Base-by-base conservation (phyloP, 768 basidiomycete species). In the Suillus subaureus region DNA sequence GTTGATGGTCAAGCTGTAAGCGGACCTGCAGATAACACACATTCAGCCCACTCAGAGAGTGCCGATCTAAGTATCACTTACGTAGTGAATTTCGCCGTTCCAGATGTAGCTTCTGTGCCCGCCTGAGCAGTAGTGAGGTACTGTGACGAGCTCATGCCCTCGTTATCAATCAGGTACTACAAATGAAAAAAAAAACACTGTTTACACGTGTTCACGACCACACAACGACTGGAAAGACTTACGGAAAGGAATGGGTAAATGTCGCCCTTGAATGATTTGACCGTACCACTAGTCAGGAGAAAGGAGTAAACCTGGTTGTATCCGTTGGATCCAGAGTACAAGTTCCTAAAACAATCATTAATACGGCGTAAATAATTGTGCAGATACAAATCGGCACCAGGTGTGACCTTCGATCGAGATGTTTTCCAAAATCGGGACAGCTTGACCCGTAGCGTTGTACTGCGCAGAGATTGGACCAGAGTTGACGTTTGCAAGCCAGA, bases 401-500 rank as follows among this genome's bases (percentile, higher is more conserved):
- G 79, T 79, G 51, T 83, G 75, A 8, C 83, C 85, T n/a, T 77
- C 83, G 57, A 90, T 68, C 28, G 69, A 70, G 56, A 90, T 67
- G 66, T 78, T 78, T 0, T 4, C 56, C 11, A 78, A 82, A 28
- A 84, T 76, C 40, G 88, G 81, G 26, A 78, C 70, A 1, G 87
- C 79, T 4, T 80, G 74, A 5, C 88, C 88, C 18, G 76, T 61
- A 0, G 80, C 73, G 70, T 76, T 76, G 72, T 87, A 89, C 0
- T 68, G 37, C 31, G 78, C 75, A n/a, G 86, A 85, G 66, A 89
- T 88, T 2, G 89, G 89, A 2, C 82, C 82, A 6, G 87, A 83
- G 67, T 84, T 84, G 78, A 74, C 81, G 69, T 84, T 86, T 1
- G 80, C 87, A 15, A 89, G 81, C 89, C 89, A 89, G 65, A 90